Percentiles rank a stretch among this genome's conserved stretches.
These are phyloP conservation scores for Arxiozyma heterogenica DNA, from an alignment of 1,139 yeast genomes.

Conservation along the genomic window DNA sequence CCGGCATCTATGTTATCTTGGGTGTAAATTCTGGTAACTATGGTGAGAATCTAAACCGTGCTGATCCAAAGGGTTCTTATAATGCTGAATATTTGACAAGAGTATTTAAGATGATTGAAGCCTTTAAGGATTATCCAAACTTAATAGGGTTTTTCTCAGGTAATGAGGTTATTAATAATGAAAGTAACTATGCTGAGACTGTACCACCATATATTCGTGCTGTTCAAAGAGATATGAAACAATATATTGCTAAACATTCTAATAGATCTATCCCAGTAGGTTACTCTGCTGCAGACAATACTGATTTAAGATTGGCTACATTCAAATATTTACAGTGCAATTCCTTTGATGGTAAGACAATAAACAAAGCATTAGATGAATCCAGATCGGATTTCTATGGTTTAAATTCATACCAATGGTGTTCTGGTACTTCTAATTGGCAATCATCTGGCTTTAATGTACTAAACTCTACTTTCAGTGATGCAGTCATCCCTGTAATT, in stretches of 20 bases:
- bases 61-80: conserved; percentile 63
- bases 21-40: conserved; percentile 76
- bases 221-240: conserved; percentile 82
- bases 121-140: conserved; percentile 73
- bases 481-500: conserved; percentile 63
- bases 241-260: conserved; percentile 58
- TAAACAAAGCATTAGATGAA: conserved; percentile 42
- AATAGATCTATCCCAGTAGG: conserved; percentile 82
- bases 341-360: conserved; percentile 31
- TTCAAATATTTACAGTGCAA: conserved; percentile 80
- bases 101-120: conserved; percentile 75
- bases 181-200: conserved; percentile 48
- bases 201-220: conserved; percentile 75
- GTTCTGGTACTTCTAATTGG: conserved; percentile 64
- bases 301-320: conserved; percentile 59
- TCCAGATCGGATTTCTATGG: conserved; percentile 83
- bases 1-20: conserved; percentile 78
- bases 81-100: conserved; percentile 57
- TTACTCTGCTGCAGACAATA: conserved; percentile 85
- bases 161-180: conserved; percentile 84
- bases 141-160: conserved; percentile 89
- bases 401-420: conserved; percentile 87
- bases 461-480: conserved; percentile 49
- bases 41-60: conserved; percentile 62
- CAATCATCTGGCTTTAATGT: conserved; percentile 59